Percentiles rank a stretch among this genome's conserved stretches.
These are phyloP conservation scores for Thalassiosira hispida DNA, from an alignment of 352 stramenopile species.

Conservation along the genomic window DNA sequence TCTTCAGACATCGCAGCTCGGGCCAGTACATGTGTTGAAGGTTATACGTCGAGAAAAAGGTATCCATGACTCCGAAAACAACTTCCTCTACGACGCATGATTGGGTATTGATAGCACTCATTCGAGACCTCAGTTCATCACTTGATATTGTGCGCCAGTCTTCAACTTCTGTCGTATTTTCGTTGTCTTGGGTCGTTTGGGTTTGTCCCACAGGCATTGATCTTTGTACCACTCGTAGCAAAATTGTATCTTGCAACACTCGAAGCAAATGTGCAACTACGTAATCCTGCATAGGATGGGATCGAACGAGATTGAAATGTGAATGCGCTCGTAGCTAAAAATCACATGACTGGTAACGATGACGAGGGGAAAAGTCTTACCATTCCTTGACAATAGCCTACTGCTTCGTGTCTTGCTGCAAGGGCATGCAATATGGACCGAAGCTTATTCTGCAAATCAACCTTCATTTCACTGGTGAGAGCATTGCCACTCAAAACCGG, in stretches of 20 bases:
- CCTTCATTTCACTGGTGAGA: constrained; percentile 78
- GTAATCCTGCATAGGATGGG: no score
- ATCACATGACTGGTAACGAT: no score
- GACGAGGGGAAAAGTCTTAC: not conserved
- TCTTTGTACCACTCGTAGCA: constrained; percentile 49
- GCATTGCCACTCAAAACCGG: constrained; percentile 77
- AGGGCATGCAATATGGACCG: constrained; percentile 79
- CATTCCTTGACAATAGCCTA: constrained; percentile 83
- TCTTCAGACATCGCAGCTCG: constrained; percentile 83
- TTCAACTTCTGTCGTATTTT: constrained; percentile 6
- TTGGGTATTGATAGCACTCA: constrained; percentile 54
- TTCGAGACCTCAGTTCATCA: constrained; percentile 49
- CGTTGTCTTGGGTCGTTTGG: not conserved
- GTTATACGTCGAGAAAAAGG: constrained; percentile 80
- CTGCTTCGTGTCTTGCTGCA: constrained; percentile 68
- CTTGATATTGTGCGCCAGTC: constrained; percentile 54
- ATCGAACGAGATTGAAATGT: no score
- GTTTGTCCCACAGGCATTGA: constrained; percentile 44
- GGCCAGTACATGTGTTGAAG: constrained; percentile 85
- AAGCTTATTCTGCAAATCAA: constrained; percentile 80
- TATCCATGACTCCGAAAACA: constrained; percentile 81
- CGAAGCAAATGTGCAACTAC: constrained; percentile 83
- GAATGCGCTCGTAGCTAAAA: not conserved
- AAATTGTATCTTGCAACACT: constrained; percentile 83
- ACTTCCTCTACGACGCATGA: constrained; percentile 77